Base-by-base conservation (phyloP, 2,329 filamentous ascomycete species). In the Calonectria montana region DNA sequence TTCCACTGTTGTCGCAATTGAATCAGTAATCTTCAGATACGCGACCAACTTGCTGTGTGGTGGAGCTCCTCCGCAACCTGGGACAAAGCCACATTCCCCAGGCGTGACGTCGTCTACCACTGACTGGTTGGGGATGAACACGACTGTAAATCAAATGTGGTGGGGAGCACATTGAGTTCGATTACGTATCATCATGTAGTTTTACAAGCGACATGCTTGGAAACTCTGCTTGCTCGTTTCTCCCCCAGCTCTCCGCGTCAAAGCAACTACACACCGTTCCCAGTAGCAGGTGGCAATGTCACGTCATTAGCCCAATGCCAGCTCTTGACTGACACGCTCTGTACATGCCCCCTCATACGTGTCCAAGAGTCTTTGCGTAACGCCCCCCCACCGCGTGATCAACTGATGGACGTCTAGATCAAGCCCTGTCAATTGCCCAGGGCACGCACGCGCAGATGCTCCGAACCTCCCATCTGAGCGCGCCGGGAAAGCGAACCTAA, bases 401-500 rank as follows among this genome's bases (percentile, higher is more conserved):
- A 29, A 45, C 15, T n/a, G 37, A 62, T 62, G 43, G 57, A 41
- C 63, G 55, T 53, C 48, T 55, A 35, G 31, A 25, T 21, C 41
- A 45, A 48, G 12, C 16, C 53, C 39, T 35, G 31, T 15, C 41
- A 37, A 6, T 43, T 43, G 45, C 48, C 48, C 37, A 23, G 37
- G 37, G 16, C 23, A 18, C 13, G 16, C 23, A 18, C 13, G 31
- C 31, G 8, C 31, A 35, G 31, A 12, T 35, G 31, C 31, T 18
- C 25, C 4, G 29, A 4, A 3, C 15, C 25, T 6, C 31, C 13
- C 53, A 67, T 67, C 65, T 67, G 41, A 61, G 39, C 31, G 45
- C 25, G 55, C 64, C 69, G 69, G 69, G 27, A 67, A 71, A 63
- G 47, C 64, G 37, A 45, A n/a, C 69, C 69, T 57, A 48, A 71